Conservation (phyloP, 345 rosid genomes). For the Microthlaspi erraticum region DNA sequence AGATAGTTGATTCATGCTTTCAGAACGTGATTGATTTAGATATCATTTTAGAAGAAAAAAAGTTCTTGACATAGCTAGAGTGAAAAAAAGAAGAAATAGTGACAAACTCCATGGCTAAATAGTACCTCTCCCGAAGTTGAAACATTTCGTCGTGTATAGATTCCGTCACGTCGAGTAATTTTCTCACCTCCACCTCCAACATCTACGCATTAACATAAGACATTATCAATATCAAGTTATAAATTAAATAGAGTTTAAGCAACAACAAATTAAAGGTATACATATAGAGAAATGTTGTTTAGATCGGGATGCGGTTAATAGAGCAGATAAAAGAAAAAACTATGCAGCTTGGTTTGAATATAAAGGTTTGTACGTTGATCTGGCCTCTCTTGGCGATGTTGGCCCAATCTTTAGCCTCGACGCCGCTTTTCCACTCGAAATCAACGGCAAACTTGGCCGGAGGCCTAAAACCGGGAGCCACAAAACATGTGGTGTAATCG, state of each 20-base stretch:
- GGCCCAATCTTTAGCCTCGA: slow-evolving; percentile 80
- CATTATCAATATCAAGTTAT: neutral
- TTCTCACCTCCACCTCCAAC: slow-evolving; percentile 74
- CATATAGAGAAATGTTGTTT: neutral
- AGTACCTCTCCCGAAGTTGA: slow-evolving; percentile 77
- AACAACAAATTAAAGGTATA: too few relatives aligned
- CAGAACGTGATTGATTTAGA: neutral
- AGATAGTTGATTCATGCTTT: neutral
- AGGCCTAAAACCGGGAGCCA: slow-evolving; percentile 49
- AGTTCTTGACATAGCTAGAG: neutral
- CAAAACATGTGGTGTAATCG: slow-evolving; percentile 70
- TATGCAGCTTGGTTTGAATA: neutral
- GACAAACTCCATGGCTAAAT: neutral
- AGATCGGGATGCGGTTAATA: neutral
- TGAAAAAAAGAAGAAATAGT: neutral
- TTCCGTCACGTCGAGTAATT: slow-evolving; percentile 57
- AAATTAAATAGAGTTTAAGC: too few relatives aligned
- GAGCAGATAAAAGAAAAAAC: neutral
- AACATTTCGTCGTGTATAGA: slow-evolving; percentile 85
- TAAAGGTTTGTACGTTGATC: slow-evolving; percentile 53
- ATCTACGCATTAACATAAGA: slow-evolving; percentile 44
- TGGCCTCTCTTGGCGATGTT: slow-evolving; percentile 75
- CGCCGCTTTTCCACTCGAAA: slow-evolving; percentile 81
- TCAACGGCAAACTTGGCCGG: slow-evolving; percentile 51
- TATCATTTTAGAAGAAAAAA: neutral